A percentile compares a stretch with the other conserved stretches of the same genome.
Conservation (phyloP, 345 rosid genomes). For the Linum trigynum region DNA sequence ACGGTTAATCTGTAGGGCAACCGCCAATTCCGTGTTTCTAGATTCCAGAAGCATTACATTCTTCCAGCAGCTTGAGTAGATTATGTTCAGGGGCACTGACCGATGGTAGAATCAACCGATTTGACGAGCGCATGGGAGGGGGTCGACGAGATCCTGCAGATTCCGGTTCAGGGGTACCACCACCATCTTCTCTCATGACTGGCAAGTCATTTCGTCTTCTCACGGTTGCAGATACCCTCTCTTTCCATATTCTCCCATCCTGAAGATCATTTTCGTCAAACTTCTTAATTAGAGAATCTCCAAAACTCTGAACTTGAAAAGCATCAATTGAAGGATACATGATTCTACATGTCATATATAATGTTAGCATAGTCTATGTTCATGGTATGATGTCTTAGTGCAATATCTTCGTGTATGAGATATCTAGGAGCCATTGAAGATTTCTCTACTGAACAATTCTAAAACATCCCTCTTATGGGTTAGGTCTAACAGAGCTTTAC, state of each 20-base stretch:
- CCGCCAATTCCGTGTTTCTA: conserved; percentile 7
- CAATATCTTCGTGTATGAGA: not conserved
- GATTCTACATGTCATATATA: not conserved
- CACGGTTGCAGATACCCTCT: conserved; percentile 57
- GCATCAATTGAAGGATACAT: not conserved
- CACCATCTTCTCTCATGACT: conserved; percentile 43
- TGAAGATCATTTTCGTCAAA: conserved; percentile 15
- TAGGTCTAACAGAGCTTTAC: too few relatives aligned
- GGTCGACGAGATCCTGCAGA: conserved; percentile 30
- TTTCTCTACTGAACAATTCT: too few relatives aligned
- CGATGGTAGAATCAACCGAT: conserved; percentile 67
- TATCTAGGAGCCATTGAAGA: not conserved
- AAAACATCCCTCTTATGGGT: too few relatives aligned
- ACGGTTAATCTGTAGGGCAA: too few relatives aligned
- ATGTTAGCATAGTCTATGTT: not conserved
- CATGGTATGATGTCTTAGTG: too few relatives aligned
- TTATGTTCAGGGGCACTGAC: conserved; percentile 85
- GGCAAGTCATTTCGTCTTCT: conserved; percentile 58
- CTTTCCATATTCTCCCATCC: conserved; percentile 98
- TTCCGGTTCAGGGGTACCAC: conserved; percentile 38
- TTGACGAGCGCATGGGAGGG: conserved; percentile 25
- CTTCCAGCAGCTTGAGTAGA: conserved; percentile 73
- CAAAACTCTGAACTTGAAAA: not conserved
- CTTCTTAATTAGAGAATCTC: conserved; percentile 4
- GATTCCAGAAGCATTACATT: conserved; percentile 55